Evolutionary conservation across 2,329 filamentous ascomycete genomes (phyloP), one percentile per base, ranked within the genome.

Genomic region (Penicillium sp.): DNA sequence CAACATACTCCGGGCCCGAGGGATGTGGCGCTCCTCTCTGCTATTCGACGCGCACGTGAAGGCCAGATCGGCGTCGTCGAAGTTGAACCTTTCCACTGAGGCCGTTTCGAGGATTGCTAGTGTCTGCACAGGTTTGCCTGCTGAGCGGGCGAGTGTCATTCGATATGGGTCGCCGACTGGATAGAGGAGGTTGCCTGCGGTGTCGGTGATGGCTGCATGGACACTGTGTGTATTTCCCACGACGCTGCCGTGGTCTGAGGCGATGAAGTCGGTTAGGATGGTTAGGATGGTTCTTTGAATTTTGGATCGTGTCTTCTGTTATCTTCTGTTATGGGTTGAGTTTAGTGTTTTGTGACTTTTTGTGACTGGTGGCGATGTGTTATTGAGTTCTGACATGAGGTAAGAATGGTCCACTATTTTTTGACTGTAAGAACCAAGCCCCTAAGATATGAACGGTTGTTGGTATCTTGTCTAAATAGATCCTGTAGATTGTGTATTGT

Each of bases 121-220:
- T 0, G 78, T 74, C 61, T 81, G 78, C 0, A 71, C 72, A 0
- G 78, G 77, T 52, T 81, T 82, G n/a, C 75, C 75, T 2, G 78
- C 72, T 5, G 79, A 82, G 16, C 79, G 74, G 23, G 71, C 67
- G 4, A 81, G 70, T 0, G 79, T 82, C 11, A 77, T 47, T 3
- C 78, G 72, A 0, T 55, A 59, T 0, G 79, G 75, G 43, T 79
- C 71, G 19, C 79, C 79, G 19, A 77, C 69, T 1, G 68, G 56
- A 56, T 66, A 77, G 21, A 81, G 68, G 2, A 80, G 65, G 1
- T 66, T 68, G 9, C 78, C 77, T 0, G 62, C 64, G 2, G 67
- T 55, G 44, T 80, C 75, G 74, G 74, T 71, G 2, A 81, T 61
- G 7, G 78, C 75, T 16, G 74, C 74, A 59, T 81, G 78, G 21